Percentiles rank a stretch among this genome's conserved stretches.
Evolutionary conservation across 2,329 filamentous ascomycete genomes (phyloP).

Genomic region (Sarocladium kiliense): DNA sequence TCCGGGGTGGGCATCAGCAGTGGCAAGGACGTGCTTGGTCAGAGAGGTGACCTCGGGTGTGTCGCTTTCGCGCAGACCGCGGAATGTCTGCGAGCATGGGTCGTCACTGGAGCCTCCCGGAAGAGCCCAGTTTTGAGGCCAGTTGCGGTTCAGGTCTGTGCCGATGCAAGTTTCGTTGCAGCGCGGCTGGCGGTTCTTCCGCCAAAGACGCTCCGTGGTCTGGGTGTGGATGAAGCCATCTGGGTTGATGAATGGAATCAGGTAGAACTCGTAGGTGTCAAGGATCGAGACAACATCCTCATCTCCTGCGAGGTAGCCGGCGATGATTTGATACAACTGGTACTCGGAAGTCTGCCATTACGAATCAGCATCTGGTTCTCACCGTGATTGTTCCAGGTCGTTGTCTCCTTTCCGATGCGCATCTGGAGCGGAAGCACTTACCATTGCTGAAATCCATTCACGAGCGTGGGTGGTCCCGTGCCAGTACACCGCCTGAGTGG

Average conservation of each 20-base stretch:
- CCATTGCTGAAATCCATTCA: constrained; percentile 50
- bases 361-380: too few relatives aligned
- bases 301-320: constrained; percentile 32
- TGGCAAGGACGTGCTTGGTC: constrained; percentile 38
- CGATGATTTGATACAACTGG: constrained; percentile 38
- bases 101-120: constrained; percentile 44
- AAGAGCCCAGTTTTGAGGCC: constrained; percentile 46
- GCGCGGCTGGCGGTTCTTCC: constrained; percentile 44
- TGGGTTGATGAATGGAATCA: constrained; percentile 49
- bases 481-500: constrained; percentile 38
- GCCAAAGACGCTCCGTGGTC: constrained; percentile 44
- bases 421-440: too few relatives aligned
- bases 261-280: constrained; percentile 54
- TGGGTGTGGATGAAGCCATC: constrained; percentile 50
- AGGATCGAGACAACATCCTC: constrained; percentile 36
- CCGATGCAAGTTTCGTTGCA: constrained; percentile 36
- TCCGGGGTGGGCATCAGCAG: constrained; percentile 38
- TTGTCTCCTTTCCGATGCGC: too few relatives aligned
- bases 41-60: constrained; percentile 45
- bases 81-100: constrained; percentile 40
- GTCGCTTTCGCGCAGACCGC: constrained; percentile 33
- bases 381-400: too few relatives aligned
- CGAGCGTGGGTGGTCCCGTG: constrained; percentile 50
- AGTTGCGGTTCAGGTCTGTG: constrained; percentile 50
- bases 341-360: constrained; percentile 39